A percentile compares a stretch with the other conserved stretches of the same genome.
These are phyloP conservation scores for Yamadazyma triangularis DNA, from an alignment of 1,139 yeast species.

Conservation along the genomic window DNA sequence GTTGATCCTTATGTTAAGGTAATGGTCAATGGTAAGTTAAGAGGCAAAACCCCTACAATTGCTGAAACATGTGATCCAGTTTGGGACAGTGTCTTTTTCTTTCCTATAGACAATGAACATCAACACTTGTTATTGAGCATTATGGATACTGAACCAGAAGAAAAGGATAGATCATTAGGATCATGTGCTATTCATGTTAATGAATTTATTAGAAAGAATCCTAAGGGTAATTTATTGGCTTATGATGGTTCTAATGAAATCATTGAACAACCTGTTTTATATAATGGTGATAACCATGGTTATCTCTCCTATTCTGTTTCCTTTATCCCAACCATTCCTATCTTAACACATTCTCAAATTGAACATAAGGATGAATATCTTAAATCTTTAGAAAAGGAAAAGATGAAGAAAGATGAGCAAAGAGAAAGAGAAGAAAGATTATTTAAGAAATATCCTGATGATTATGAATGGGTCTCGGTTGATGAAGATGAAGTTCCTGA, in stretches of 20 bases:
- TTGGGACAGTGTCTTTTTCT: conserved; percentile 54
- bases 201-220: conserved; percentile 46
- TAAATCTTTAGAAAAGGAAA: conserved; percentile 21
- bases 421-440: conserved; percentile 41
- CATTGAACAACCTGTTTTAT: conserved; percentile 42
- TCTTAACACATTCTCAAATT: conserved; percentile 54
- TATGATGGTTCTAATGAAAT: conserved; percentile 49
- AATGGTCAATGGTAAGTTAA: conserved; percentile 51
- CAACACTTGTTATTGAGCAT: conserved; percentile 56
- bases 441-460: conserved; percentile 53
- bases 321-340: conserved; percentile 60
- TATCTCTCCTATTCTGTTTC: conserved; percentile 52
- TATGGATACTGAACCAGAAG: conserved; percentile 62
- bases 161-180: conserved; percentile 63
- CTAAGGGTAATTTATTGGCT: conserved; percentile 42
- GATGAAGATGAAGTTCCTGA: conserved; percentile 41
- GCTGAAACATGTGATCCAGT: conserved; percentile 54
- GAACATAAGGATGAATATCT: conserved; percentile 33
- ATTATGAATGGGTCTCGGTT: conserved; percentile 62
- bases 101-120: conserved; percentile 60
- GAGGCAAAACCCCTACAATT: conserved; percentile 51
- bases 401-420: conserved; percentile 33
- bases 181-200: conserved; percentile 47
- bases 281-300: conserved; percentile 46
- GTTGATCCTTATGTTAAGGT: conserved; percentile 71